Base-by-base conservation (phyloP, 768 basidiomycete genomes). In the Crucibulum laeve region DNA sequence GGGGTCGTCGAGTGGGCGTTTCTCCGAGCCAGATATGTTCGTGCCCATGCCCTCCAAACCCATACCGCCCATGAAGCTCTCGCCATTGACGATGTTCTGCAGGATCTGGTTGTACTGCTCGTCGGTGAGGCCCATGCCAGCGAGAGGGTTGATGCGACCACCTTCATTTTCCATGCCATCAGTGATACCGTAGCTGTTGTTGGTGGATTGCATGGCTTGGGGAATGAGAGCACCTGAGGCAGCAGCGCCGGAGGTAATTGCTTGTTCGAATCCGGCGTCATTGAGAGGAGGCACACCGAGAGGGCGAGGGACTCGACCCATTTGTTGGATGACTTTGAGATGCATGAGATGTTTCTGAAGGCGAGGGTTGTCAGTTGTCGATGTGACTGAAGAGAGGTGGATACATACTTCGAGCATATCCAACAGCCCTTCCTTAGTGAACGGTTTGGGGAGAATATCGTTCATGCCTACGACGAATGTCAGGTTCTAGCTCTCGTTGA, bases 381-480 rank as follows among this genome's bases (percentile, higher is more conserved):
- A 15, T 17, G 41, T n/a, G 41, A 15, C 7, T 10, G 17, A 21
- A 28, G 32, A 18, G 25, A 14, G 18, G n/a, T 38, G 25, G 42
- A 21, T 38, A 54, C 57, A 21, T 42, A 89, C 88, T 69, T 98
- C 95, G 48, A 98, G 83, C 82, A 97, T 93, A 50, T 86, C 84
- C 37, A 94, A 67, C 23, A 98, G 68, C 13, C 88, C 87, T 57
- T 93, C 83, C 61, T 91, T 91, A n/a, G 90, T 95, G 67, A 98
- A 98, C 3, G 95, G 95, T 62, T 98, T 98, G 5, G 93, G 88
- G 14, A 98, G 70, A 45, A 96, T 87, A 64, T 97, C 94, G 62
- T 94, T 97, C 94, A 97, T 97, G 14, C 93, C 87, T 71, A 56
- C 22, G 22, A 43, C 15, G n/a, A n/a, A 15, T n/a, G n/a, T n/a